phyloP scores from a whole-genome alignment of 2,329 filamentous ascomycete species.

The Fusarium goolgardi region DNA sequence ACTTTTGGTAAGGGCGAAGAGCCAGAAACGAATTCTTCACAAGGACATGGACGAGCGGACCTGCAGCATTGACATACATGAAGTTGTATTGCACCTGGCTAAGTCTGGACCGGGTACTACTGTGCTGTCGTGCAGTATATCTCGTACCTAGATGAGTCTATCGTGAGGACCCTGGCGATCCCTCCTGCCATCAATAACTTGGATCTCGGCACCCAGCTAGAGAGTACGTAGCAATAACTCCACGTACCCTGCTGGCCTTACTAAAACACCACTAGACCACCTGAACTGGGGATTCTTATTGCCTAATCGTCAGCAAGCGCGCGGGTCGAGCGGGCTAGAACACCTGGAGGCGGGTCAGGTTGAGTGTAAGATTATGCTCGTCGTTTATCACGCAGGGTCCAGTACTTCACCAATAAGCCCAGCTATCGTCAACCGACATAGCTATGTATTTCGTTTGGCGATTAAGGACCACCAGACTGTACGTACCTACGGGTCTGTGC shows the following conservation, averaged over 20 bases:
- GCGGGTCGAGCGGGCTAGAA: slow-evolving; percentile 13
- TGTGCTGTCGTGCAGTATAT: slow-evolving; percentile 20
- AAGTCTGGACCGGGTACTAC: slow-evolving; percentile 16
- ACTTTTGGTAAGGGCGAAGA: slow-evolving; percentile 11
- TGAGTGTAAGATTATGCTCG: slow-evolving; percentile 35
- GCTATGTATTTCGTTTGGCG: slow-evolving; percentile 15
- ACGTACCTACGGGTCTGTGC: slow-evolving; percentile 34
- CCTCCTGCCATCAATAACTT: slow-evolving; percentile 17
- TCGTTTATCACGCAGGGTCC: slow-evolving; percentile 14
- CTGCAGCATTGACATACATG: slow-evolving; percentile 47
- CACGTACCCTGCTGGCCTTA: slow-evolving; percentile 31
- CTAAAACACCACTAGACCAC: slow-evolving; percentile 22
- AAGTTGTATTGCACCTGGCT: slow-evolving; percentile 38
- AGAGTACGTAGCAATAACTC: slow-evolving; percentile 8
- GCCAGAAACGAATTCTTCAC: slow-evolving; percentile 16
- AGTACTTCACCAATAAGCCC: slow-evolving; percentile 21
- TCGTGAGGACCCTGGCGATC: slow-evolving; percentile 47
- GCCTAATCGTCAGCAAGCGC: slow-evolving; percentile 16
- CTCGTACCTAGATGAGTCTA: slow-evolving; percentile 22
- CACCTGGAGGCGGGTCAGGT: slow-evolving; percentile 32
- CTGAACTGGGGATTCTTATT: background rate
- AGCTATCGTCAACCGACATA: slow-evolving; percentile 44
- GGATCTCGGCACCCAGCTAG: slow-evolving; percentile 5
- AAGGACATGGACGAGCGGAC: slow-evolving; percentile 23
- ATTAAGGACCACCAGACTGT: slow-evolving; percentile 23